phyloP scores from a whole-genome alignment of 371 early-diverging fungal genomes.

The Capillidium rhysosporum region DNA sequence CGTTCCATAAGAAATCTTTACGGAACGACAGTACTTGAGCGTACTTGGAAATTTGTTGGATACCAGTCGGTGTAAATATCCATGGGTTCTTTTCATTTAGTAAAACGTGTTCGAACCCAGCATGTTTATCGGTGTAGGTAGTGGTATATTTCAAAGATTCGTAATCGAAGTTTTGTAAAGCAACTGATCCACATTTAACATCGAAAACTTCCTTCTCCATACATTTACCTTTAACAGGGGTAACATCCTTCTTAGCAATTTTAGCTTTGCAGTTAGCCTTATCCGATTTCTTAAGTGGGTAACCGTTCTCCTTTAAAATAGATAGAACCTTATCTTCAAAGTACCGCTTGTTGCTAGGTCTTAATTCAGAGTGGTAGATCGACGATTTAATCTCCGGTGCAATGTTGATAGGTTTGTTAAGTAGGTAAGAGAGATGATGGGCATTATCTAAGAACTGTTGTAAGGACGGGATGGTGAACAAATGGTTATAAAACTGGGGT shows the following conservation, averaged over 20 bases:
- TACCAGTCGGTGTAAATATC: constrained; percentile 13
- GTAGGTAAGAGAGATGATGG: constrained; percentile 9
- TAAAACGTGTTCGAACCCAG: constrained; percentile 9
- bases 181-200: constrained; percentile 9
- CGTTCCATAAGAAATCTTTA: constrained; percentile 15
- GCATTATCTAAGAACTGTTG: constrained; percentile 17
- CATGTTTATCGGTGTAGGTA: constrained; percentile 8
- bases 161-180: constrained; percentile 18
- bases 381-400: constrained; percentile 20
- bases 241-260: not conserved
- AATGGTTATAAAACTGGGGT: constrained; percentile 15
- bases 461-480: constrained; percentile 16
- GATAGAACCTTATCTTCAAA: constrained; percentile 20
- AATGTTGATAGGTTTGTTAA: constrained; percentile 17
- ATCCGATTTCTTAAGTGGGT: constrained; percentile 6
- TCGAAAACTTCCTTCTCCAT: not conserved
- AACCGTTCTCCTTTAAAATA: constrained; percentile 14
- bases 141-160: constrained; percentile 16
- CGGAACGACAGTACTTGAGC: constrained; percentile 14
- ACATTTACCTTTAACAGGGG: not conserved
- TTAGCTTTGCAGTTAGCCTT: not conserved
- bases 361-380: not conserved
- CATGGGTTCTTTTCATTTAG: constrained; percentile 9
- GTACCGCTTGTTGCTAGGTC: constrained; percentile 7
- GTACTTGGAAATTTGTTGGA: constrained; percentile 12